Evolutionary conservation across 2,329 filamentous ascomycete species (phyloP).

Genomic region (Pseudogymnoascus sp.): DNA sequence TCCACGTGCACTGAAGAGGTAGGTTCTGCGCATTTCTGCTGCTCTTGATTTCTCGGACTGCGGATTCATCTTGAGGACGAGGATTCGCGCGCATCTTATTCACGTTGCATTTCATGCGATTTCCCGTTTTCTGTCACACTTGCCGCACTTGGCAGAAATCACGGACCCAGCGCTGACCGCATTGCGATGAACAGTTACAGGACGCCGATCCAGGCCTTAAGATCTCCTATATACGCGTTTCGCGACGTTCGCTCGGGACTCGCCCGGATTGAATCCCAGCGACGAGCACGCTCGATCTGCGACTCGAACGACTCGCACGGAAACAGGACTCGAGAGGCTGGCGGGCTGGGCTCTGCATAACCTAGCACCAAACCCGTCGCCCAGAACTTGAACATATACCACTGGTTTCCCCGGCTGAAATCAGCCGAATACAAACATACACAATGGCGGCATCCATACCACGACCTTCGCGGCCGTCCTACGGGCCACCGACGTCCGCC

Average conservation of each 20-base stretch:
- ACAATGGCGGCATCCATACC: slow-evolving; percentile 46
- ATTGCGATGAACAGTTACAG: slow-evolving; percentile 6
- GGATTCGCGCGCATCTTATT: background rate
- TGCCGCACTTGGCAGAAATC: background rate
- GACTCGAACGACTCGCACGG: background rate
- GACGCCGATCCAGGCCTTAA: slow-evolving; percentile 4
- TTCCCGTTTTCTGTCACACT: background rate
- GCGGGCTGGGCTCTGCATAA: slow-evolving; percentile 7
- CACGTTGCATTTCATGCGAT: background rate
- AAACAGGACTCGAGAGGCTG: background rate
- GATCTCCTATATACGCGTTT: background rate
- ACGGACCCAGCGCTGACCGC: background rate
- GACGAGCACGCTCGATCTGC: background rate
- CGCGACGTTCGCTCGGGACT: background rate
- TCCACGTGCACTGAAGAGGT: background rate
- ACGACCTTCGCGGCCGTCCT: slow-evolving; percentile 54
- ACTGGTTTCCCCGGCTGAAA: background rate
- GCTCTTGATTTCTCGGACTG: background rate
- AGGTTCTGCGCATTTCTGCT: background rate
- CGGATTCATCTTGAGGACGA: background rate
- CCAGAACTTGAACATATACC: background rate
- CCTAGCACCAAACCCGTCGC: slow-evolving; percentile 4
- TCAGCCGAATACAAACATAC: slow-evolving; percentile 3
- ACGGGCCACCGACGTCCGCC: slow-evolving; percentile 62
- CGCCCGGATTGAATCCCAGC: background rate